These are phyloP conservation scores for Sugiyamaella americana DNA, from an alignment of 805 yeast genomes.

Conservation along the genomic window DNA sequence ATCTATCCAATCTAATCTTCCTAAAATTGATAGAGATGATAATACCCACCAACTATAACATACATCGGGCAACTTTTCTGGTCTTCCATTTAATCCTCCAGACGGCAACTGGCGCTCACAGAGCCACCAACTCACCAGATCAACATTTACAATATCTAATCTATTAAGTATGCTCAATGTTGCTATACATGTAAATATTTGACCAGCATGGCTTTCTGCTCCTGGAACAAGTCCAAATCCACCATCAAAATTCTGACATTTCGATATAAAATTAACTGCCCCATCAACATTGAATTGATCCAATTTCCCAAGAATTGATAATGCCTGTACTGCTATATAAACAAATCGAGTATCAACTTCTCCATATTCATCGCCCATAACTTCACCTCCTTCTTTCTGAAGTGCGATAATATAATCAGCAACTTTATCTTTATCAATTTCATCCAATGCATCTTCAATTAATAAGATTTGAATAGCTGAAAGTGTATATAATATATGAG, in stretches of 20 bases:
- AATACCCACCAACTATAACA: slow-evolving; percentile 98
- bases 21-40: slow-evolving; percentile 63
- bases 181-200: slow-evolving; percentile 79
- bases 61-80: slow-evolving; percentile 94
- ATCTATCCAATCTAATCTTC: slow-evolving; percentile 72
- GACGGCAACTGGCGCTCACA: slow-evolving; percentile 79
- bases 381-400: slow-evolving; percentile 61
- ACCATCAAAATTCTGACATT: slow-evolving; percentile 89
- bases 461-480: slow-evolving; percentile 79
- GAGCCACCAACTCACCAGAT: slow-evolving; percentile 71
- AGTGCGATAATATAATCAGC: slow-evolving; percentile 35
- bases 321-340: slow-evolving; percentile 69
- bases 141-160: slow-evolving; percentile 42
- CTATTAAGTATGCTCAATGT: slow-evolving; percentile 63
- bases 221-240: slow-evolving; percentile 93
- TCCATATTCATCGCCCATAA: slow-evolving; percentile 86
- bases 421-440: slow-evolving; percentile 31
- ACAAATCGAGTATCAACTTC: slow-evolving; percentile 91
- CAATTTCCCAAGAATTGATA: slow-evolving; percentile 63
- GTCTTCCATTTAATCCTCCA: slow-evolving; percentile 96
- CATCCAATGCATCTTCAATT: slow-evolving; percentile 54
- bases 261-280: slow-evolving; percentile 58
- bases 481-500: slow-evolving; percentile 76
- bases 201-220: slow-evolving; percentile 93
- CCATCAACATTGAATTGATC: slow-evolving; percentile 38